Base-by-base conservation (phyloP, 495 filamentous ascomycete species). In the Pseudevernia furfuracea region DNA sequence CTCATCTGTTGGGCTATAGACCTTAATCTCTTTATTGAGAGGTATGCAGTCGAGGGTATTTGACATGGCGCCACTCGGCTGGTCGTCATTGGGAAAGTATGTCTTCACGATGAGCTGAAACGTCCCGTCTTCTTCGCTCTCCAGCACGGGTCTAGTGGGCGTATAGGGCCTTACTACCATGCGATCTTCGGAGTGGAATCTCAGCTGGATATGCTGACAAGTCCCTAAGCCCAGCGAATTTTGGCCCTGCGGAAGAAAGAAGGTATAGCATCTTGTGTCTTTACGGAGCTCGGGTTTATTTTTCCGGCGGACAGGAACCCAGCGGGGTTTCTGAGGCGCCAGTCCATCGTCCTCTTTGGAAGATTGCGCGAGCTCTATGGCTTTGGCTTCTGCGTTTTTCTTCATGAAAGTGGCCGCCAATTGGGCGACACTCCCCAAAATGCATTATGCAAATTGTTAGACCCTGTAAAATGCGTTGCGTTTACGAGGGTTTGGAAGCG, bases 41-140 rank as follows among this genome's bases (percentile, higher is more conserved):
- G 23, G 17, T 39, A 59, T 59, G 58, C 59, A 48, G 30, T 60
- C 41, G 21, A 48, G 59, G 25, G n/a, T 1, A 59, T 36, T 60
- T 39, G 25, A 44, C 59, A 48, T 60, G 14, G 59, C 28, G 30
- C 41, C 41, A 46, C 41, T 19, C 23, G 41, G 7, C 21, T 49
- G 59, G 19, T 37, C 12, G 19, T n/a, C 39, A 14, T 36, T 36
- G 8, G 39, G 32, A 4, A 49, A 32, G 41, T 28, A 37, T 19
- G 32, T 58, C 32, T 58, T 58, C 32, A 58, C 32, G 34, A 58
- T 8, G 10, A 58, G 34, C 55, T 58, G 32, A 11, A 37, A 38
- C 9, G 30, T 21, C 34, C 55, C 34, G 7, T 58, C 55, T 58
- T 58, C 55, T 58, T 58, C 55, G 34, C 32, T 38, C 32, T 58